phyloP scores from a whole-genome alignment of 345 rosid species.

The Erodium maritimum region DNA sequence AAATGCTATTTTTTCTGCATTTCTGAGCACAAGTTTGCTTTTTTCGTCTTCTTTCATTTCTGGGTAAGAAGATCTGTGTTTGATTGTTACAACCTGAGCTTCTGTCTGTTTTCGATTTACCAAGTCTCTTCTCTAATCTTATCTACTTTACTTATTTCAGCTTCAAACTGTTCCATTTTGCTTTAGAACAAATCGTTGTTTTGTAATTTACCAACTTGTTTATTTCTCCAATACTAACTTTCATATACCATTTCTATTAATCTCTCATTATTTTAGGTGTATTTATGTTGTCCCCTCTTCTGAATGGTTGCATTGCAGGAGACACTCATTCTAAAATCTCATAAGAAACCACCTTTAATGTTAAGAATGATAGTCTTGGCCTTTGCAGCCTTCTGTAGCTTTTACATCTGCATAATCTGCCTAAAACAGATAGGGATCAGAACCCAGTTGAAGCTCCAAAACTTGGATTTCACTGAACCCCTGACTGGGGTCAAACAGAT shows the following conservation, averaged over 20 bases:
- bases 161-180: not conserved
- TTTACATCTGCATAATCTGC: conserved; percentile 51
- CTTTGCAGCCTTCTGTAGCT: conserved; percentile 60
- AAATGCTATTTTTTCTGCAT: not conserved
- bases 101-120: not conserved
- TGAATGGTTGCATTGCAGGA: conserved; percentile 34
- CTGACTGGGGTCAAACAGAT: conserved; percentile 6
- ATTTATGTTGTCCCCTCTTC: conserved; percentile 2
- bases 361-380: conserved; percentile 58
- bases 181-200: not conserved
- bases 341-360: conserved; percentile 63
- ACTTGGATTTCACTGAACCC: conserved; percentile 25
- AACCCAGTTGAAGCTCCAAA: conserved; percentile 26
- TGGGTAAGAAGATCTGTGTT: not conserved
- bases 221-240: conserved; percentile 1
- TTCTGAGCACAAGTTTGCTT: no score
- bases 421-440: conserved; percentile 46
- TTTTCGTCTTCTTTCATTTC: not conserved
- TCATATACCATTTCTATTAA: conserved; percentile 1
- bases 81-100: no score
- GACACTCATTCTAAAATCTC: conserved; percentile 43
- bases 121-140: not conserved
- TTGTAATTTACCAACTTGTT: not conserved
- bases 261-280: not conserved
- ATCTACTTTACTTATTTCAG: not conserved